These are phyloP conservation scores for Sarocladium strictum DNA, from an alignment of 2,329 filamentous ascomycete genomes.

Conservation along the genomic window DNA sequence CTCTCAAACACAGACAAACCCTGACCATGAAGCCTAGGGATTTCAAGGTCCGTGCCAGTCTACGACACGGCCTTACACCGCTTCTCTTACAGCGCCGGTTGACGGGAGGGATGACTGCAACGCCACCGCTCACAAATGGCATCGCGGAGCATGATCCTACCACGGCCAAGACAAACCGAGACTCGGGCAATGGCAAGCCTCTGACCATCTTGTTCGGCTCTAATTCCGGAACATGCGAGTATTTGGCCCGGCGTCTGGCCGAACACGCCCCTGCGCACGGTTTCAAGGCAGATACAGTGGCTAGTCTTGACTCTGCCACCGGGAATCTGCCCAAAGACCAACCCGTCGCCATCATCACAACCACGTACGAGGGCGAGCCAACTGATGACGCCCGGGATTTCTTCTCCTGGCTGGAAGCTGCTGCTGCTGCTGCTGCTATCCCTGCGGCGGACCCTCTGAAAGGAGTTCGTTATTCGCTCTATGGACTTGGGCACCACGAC, in stretches of 20 bases:
- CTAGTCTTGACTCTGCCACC: constrained; percentile 11
- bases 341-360: constrained; percentile 54
- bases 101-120: neutral
- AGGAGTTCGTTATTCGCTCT: constrained; percentile 59
- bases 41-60: constrained; percentile 30
- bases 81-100: neutral
- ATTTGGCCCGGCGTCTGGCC: constrained; percentile 58
- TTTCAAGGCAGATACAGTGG: constrained; percentile 38
- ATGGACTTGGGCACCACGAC: constrained; percentile 57
- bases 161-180: too few species aligned
- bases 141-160: neutral
- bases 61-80: neutral
- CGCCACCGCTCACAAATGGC: neutral
- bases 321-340: constrained; percentile 49
- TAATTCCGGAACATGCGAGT: constrained; percentile 69
- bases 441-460: constrained; percentile 30
- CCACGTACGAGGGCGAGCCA: constrained; percentile 69
- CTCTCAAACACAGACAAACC: constrained; percentile 47
- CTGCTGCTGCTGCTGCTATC: neutral
- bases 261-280: constrained; percentile 53
- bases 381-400: constrained; percentile 68
- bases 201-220: constrained; percentile 30
- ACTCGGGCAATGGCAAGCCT: constrained; percentile 22
- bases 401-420: neutral
- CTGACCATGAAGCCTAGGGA: constrained; percentile 59